A percentile compares a stretch with the other conserved stretches of the same genome.
phyloP scores from a whole-genome alignment of 2,329 filamentous ascomycete species.

The Trichothecium sympodiale region DNA sequence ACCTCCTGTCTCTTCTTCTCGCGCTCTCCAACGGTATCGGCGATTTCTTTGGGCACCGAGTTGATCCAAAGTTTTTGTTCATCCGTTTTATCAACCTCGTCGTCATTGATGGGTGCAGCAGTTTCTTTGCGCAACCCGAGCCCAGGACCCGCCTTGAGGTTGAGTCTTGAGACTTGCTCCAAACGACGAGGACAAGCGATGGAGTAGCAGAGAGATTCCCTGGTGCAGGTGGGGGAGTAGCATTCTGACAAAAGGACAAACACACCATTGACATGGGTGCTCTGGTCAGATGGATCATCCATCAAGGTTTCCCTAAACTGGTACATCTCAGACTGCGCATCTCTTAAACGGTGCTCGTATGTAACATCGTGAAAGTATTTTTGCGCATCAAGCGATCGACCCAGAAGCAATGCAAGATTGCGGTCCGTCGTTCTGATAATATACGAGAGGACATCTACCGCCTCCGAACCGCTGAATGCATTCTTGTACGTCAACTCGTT shows the following conservation, averaged over 20 bases:
- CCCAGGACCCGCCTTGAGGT: constrained; percentile 85
- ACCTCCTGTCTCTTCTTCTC: constrained; percentile 98
- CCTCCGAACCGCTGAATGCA: constrained; percentile 89
- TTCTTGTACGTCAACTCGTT: constrained; percentile 97
- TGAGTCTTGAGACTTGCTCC: constrained; percentile 89
- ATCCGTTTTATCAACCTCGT: constrained; percentile 72
- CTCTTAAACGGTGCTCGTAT: constrained; percentile 89
- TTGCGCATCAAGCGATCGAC: constrained; percentile 86
- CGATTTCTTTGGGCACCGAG: constrained; percentile 88
- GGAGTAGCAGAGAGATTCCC: constrained; percentile 92
- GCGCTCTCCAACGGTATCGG: constrained; percentile 75
- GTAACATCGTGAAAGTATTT: constrained; percentile 99
- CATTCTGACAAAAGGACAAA: constrained; percentile 95
- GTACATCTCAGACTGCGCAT: constrained; percentile 91
- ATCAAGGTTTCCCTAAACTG: constrained; percentile 90
- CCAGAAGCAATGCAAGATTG: constrained; percentile 82
- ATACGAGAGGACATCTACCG: constrained; percentile 88
- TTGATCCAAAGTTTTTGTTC: constrained; percentile 99
- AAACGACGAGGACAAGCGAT: constrained; percentile 90
- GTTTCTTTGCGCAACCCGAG: constrained; percentile 50
- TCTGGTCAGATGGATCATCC: constrained; percentile 68
- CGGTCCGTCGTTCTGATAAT: constrained; percentile 96
- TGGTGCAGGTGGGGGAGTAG: constrained; percentile 93
- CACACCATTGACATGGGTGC: constrained; percentile 73
- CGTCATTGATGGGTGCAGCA: constrained; percentile 54